Percentiles rank a stretch among this genome's conserved stretches.
These are phyloP conservation scores for Notholithocarpus densiflorus DNA, from an alignment of 306 rosid species.

Conservation along the genomic window DNA sequence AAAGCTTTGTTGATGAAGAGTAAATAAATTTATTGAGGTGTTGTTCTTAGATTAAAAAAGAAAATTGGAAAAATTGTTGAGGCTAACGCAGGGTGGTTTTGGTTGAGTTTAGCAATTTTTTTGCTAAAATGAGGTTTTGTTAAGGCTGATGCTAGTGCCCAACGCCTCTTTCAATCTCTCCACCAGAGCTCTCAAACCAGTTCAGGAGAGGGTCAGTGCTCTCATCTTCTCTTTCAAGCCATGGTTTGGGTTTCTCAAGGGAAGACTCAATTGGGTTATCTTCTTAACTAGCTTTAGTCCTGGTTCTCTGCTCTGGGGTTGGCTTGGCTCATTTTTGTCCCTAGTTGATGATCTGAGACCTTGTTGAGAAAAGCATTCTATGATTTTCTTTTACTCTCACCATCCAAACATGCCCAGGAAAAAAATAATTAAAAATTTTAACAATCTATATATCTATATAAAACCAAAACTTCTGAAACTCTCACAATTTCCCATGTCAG, in stretches of 20 bases:
- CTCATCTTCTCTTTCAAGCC: constrained; percentile 85
- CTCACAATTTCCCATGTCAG: no score
- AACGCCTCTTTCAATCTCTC: no score
- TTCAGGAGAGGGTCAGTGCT: constrained; percentile 64
- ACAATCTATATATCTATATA: no score
- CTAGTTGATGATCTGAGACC: constrained; percentile 48
- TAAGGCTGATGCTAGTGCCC: no score
- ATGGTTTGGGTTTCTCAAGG: constrained; percentile 70
- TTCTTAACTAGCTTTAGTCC: constrained; percentile 36
- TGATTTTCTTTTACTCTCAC: constrained; percentile 1
- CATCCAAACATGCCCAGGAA: constrained; percentile 38
- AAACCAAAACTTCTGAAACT: no score
- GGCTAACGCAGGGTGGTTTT: no score
- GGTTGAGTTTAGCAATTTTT: no score
- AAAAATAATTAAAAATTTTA: neutral
- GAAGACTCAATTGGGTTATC: constrained; percentile 12
- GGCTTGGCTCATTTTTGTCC: constrained; percentile 30
- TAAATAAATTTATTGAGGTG: no score
- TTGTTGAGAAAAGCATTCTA: constrained; percentile 84
- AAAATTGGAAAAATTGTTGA: no score
- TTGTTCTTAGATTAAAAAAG: no score
- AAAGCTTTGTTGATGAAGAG: no score
- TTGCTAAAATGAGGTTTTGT: no score
- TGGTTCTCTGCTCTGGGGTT: constrained; percentile 10
- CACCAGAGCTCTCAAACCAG: constrained; percentile 6